These are phyloP conservation scores for Cinnamomum micranthum DNA, from an alignment of 164 flowering plant species.

Conservation along the genomic window DNA sequence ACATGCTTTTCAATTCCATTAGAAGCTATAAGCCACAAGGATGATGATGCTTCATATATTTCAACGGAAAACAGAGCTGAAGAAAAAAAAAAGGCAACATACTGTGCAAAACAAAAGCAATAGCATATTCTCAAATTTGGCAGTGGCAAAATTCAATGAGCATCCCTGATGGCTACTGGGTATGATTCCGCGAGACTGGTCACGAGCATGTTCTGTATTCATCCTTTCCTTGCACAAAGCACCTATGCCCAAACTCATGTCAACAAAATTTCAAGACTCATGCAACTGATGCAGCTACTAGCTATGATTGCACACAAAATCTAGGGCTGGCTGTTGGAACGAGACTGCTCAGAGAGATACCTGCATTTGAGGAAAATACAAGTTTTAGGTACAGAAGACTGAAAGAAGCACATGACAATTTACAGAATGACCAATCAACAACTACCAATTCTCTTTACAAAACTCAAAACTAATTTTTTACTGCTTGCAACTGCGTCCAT, in stretches of 20 bases:
- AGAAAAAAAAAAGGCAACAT: neutral
- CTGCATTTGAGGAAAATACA: slow-evolving; percentile 20
- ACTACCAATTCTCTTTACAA: neutral
- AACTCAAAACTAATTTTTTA: neutral
- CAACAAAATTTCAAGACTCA: neutral
- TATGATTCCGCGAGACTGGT: neutral
- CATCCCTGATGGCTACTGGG: neutral
- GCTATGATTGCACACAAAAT: neutral
- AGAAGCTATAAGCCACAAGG: no score
- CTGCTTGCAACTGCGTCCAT: neutral
- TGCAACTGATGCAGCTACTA: neutral
- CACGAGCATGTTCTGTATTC: neutral
- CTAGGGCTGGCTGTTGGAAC: slow-evolving; percentile 17
- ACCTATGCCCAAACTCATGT: neutral
- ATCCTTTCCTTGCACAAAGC: neutral
- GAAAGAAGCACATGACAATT: neutral
- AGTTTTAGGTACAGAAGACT: neutral
- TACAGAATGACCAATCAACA: neutral
- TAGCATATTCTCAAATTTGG: neutral
- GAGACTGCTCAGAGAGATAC: slow-evolving; percentile 48
- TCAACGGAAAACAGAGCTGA: neutral
- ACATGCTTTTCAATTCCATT: no score
- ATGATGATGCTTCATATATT: no score
- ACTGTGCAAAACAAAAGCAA: neutral
- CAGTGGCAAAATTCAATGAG: neutral